These are phyloP conservation scores for Curvularia sp. DNA, from an alignment of 2,329 filamentous ascomycete species.

Conservation along the genomic window DNA sequence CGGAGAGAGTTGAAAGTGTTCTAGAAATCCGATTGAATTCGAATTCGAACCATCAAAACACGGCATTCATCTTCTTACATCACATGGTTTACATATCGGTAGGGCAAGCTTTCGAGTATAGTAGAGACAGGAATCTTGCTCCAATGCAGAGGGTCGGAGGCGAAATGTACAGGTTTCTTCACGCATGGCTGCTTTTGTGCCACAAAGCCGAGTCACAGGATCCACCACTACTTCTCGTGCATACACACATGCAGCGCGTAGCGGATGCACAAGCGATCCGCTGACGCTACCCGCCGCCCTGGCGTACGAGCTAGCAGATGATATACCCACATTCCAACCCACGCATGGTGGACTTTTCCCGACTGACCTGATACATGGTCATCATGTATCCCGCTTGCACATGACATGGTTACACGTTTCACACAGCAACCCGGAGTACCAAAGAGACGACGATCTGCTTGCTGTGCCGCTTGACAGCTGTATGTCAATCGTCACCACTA, in stretches of 20 bases:
- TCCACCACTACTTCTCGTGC: neutral
- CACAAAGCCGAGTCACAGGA: neutral
- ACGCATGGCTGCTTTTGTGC: neutral
- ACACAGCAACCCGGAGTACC: neutral
- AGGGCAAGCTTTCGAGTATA: neutral
- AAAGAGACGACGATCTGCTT: neutral
- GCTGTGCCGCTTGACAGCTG: neutral
- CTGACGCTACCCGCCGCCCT: neutral
- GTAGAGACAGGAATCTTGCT: neutral
- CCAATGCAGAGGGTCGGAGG: neutral
- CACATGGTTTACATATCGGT: neutral
- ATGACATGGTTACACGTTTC: neutral
- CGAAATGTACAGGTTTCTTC: neutral
- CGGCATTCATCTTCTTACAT: neutral
- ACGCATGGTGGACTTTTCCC: neutral
- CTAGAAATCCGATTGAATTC: neutral
- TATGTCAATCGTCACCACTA: neutral
- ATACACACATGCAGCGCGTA: neutral
- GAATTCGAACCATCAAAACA: neutral
- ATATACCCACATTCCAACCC: neutral
- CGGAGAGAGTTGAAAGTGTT: slow-evolving; percentile 19
- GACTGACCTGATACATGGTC: neutral
- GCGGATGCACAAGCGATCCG: neutral
- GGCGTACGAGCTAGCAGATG: neutral
- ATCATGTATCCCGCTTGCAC: neutral